These are phyloP conservation scores for Myrmaecium sp. DNA, from an alignment of 2,329 filamentous ascomycete genomes.

Conservation along the genomic window DNA sequence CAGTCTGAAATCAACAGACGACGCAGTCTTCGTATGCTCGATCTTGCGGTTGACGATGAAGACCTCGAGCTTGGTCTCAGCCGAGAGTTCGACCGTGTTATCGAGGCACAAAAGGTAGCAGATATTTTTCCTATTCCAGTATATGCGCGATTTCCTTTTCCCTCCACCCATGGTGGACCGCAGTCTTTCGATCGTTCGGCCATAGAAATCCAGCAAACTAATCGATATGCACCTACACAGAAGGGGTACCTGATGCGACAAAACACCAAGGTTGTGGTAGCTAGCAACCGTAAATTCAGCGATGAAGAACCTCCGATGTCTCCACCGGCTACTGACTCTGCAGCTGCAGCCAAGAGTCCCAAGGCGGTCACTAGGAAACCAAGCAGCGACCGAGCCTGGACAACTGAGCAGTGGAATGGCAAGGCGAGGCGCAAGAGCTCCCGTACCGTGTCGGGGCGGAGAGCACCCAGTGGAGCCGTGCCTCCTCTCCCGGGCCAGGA, in stretches of 20 bases:
- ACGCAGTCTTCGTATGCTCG: slow-evolving; percentile 38
- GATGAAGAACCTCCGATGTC: slow-evolving; percentile 41
- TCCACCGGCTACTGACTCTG: slow-evolving; percentile 27
- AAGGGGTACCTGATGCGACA: slow-evolving; percentile 97
- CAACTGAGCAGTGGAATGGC: slow-evolving; percentile 91
- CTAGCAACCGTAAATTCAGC: slow-evolving; percentile 48
- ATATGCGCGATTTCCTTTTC: slow-evolving; percentile 11
- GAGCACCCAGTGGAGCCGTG: slow-evolving; percentile 44
- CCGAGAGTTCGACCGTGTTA: slow-evolving; percentile 84
- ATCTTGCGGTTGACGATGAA: slow-evolving; percentile 61
- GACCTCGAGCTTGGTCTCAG: slow-evolving; percentile 77
- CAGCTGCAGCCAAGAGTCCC: slow-evolving; percentile 39
- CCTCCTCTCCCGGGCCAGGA: slow-evolving; percentile 79
- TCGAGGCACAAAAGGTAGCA: slow-evolving; percentile 91
- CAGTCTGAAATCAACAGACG: slow-evolving; percentile 11
- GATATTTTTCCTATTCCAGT: slow-evolving; percentile 22
- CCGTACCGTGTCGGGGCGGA: slow-evolving; percentile 39
- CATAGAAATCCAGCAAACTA: slow-evolving; percentile 18
- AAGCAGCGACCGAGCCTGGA: slow-evolving; percentile 65
- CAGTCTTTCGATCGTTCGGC: background rate
- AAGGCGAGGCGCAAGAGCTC: slow-evolving; percentile 53
- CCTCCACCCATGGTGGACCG: slow-evolving; percentile 8
- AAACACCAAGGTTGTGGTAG: slow-evolving; percentile 91
- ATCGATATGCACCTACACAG: slow-evolving; percentile 44
- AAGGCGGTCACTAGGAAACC: slow-evolving; percentile 59